Evolutionary conservation across 371 early-diverging fungal species (phyloP), one percentile per base, ranked within the genome.

Genomic region (Caulochytrium protostelioides): DNA sequence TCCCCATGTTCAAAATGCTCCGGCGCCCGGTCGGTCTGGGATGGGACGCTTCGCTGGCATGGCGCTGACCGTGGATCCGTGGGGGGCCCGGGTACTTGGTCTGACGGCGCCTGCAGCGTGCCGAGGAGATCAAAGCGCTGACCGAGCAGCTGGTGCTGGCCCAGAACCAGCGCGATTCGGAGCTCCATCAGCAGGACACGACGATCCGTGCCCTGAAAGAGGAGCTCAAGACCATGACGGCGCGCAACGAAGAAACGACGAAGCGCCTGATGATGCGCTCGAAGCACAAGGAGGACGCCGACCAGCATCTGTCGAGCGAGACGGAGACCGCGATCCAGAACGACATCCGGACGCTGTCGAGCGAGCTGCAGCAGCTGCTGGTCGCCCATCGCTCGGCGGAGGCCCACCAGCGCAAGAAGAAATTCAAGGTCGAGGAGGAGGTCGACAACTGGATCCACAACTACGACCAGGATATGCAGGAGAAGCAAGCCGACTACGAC

Each of bases 371-470:
- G 16, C 44, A 51, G 1, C 30, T 34, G 9, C 4, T 22, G 6
- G 22, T 25, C 10, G 22, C 14, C 8, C 41, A 67, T 37, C 46
- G 59, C 9, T 65, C 62, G 22, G 64, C 61, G 35, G 67, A 67
- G 40, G 54, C 56, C 8, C 31, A 41, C 18, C 35, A 57, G 9
- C 48, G 67, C 12, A 64, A 61, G 33, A 56, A 54, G 20, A 60
- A 59, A 41, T 59, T 56, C 38, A 67, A 67, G 32, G 52, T 64
- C 18, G 64, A 67, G 37, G 42, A 46, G 5, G 67, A 67, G 41
- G 67, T 67, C 13, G 67, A 67, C 37, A 63, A 63, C 32, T 67
- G 67, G 67, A 67, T 67, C 34, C 64, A 64, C 39, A 67, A 67
- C 32, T 67, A 64, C 32, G 67, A 67, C 26, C 64, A 63, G 39